These are phyloP conservation scores for Ramaria rubella DNA, from an alignment of 768 basidiomycete genomes.

Conservation along the genomic window DNA sequence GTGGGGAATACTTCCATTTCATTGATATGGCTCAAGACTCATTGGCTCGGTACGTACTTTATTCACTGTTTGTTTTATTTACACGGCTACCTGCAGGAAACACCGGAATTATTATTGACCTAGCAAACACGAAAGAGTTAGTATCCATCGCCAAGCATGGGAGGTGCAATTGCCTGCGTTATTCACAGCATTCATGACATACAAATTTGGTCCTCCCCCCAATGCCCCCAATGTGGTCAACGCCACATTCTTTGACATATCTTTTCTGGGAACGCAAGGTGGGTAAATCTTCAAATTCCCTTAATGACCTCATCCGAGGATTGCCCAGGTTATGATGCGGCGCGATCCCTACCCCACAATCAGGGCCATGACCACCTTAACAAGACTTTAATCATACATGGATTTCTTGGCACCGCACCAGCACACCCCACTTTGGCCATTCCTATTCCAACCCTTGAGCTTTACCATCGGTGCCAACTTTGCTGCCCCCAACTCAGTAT, in stretches of 20 bases:
- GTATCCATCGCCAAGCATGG: background rate
- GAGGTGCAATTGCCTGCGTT: background rate
- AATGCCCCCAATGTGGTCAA: background rate
- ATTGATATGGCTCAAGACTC: background rate
- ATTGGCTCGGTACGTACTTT: background rate
- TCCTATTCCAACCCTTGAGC: background rate
- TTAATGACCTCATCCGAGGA: background rate
- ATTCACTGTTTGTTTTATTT: background rate
- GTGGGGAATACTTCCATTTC: background rate
- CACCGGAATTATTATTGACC: background rate
- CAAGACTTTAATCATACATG: background rate
- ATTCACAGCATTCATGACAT: background rate
- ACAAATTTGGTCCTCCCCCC: background rate
- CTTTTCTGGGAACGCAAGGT: background rate
- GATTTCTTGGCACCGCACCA: background rate
- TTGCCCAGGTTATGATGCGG: background rate
- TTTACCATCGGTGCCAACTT: background rate
- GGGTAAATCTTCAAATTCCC: background rate
- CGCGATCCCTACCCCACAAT: background rate
- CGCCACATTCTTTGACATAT: background rate
- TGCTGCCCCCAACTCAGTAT: slow-evolving; percentile 8
- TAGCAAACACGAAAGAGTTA: background rate
- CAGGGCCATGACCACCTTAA: background rate
- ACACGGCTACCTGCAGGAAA: background rate
- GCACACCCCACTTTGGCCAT: background rate